Conservation (phyloP, 805 yeast species). For the Deakozyma indianensis region DNA sequence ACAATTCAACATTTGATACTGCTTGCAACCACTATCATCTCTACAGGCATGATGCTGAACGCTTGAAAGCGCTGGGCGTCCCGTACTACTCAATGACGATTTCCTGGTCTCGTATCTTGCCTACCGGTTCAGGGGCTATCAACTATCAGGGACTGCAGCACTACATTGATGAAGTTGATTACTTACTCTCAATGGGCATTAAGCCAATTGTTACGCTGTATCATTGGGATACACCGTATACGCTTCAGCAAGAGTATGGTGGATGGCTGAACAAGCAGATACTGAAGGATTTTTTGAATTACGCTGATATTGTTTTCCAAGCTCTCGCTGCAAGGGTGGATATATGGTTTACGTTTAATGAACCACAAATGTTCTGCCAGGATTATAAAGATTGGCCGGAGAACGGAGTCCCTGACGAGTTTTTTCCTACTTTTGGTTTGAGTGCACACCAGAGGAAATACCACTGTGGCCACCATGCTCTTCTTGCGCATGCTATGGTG, state of each 20-base stretch:
- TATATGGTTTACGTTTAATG: slow-evolving; percentile 22
- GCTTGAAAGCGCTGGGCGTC: slow-evolving; percentile 22
- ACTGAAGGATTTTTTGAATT: slow-evolving; percentile 21
- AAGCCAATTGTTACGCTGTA: slow-evolving; percentile 22
- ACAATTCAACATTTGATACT: slow-evolving; percentile 13
- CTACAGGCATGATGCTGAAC: slow-evolving; percentile 22
- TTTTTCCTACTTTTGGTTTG: slow-evolving; percentile 12
- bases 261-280: slow-evolving; percentile 19
- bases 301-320: slow-evolving; percentile 20
- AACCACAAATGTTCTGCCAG: slow-evolving; percentile 17
- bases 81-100: slow-evolving; percentile 22
- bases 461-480: slow-evolving; percentile 11
- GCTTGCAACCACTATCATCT: slow-evolving; percentile 22
- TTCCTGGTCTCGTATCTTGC: slow-evolving; percentile 25
- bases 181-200: slow-evolving; percentile 15
- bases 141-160: slow-evolving; percentile 19
- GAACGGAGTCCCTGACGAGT: slow-evolving; percentile 12
- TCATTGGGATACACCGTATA: slow-evolving; percentile 24
- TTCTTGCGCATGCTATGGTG: slow-evolving; percentile 18
- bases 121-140: slow-evolving; percentile 15
- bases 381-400: slow-evolving; percentile 11
- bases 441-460: slow-evolving; percentile 3
- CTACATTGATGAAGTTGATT: slow-evolving; percentile 19
- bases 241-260: slow-evolving; percentile 13
- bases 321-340: slow-evolving; percentile 22